phyloP scores from a whole-genome alignment of 768 basidiomycete genomes.

The Lentinula sp. region DNA sequence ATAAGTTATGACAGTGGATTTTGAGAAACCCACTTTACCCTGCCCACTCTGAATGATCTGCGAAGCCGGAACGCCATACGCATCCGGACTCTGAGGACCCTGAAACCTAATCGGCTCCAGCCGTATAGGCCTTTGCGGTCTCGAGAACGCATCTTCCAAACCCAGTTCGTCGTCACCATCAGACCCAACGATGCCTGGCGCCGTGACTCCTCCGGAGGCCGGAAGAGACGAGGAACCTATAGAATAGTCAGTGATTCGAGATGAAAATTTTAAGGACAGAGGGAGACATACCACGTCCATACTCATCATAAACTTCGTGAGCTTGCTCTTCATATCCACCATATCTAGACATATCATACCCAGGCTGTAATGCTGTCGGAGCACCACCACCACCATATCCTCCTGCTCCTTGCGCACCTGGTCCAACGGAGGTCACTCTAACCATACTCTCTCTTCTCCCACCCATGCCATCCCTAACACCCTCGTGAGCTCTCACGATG shows the following conservation, averaged over 20 bases:
- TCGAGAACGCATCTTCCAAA: slow-evolving; percentile 44
- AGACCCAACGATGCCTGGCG: no score
- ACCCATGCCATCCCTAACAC: neutral
- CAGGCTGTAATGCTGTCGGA: neutral
- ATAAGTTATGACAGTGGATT: no score
- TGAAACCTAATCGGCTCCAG: neutral
- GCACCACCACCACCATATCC: neutral
- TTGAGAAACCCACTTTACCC: no score
- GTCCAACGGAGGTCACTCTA: neutral
- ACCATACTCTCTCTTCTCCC: no score
- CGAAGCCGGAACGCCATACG: neutral
- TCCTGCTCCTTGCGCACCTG: no score
- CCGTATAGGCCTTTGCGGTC: neutral
- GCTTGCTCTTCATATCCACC: neutral
- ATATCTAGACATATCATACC: neutral
- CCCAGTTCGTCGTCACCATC: slow-evolving; percentile 50
- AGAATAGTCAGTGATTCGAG: no score
- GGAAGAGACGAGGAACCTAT: no score
- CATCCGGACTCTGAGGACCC: neutral
- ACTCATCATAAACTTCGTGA: neutral
- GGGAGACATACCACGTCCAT: neutral
- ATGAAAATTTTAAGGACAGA: neutral
- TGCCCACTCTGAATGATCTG: neutral
- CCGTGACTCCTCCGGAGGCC: no score
- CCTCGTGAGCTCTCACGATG: neutral